Base-by-base conservation (phyloP, 352 stramenopile genomes). In the Phytophthora cactorum region DNA sequence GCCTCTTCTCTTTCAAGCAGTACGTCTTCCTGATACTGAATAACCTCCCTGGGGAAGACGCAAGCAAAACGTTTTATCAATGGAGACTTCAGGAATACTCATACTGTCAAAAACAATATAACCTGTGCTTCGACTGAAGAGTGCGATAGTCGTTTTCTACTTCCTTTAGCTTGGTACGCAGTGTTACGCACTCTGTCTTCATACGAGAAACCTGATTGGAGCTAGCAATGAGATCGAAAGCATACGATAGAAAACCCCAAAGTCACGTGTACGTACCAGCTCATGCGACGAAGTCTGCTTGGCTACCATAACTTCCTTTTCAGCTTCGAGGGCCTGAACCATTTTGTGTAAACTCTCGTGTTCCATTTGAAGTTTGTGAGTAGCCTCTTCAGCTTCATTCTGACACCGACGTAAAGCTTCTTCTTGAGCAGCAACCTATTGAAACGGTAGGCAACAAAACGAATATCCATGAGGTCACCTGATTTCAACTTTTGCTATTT, bases 161-260 rank as follows among this genome's bases (percentile, higher is more conserved):
- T 70, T 94, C 86, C 54, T 94, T 94, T 5, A 91, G 63, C 66
- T 94, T 92, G 3, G 75, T 75, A 6, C 86, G 86, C 52, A 90
- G 62, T 51, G 72, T 70, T 31, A 92, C 46, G 52, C 77, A 89
- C 58, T 93, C 85, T 14, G 78, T 71, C 63, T 93, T 93, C 58
- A 92, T 76, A 39, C 86, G 81, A 32, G 80, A 68, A 55, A 89
- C 46, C 85, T 91, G 55, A 6, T 12, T 10, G 41, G 51, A 14
- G 27, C 12, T 7, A 43, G 52, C 7, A 46, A 63, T 56, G 15
- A 57, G 15, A 32, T 15, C 17, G 25, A 38, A 47, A 22, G 17
- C 22, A 38, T 29, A 5, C 12, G 4, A n/a, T 7, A 38, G 31
- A 50, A 29, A 54, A 28, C 28, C 1, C 11, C 5, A 34, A 12